Conservation (phyloP, 1,284 basidiomycete species). For the Thecaphora thlaspeos region DNA sequence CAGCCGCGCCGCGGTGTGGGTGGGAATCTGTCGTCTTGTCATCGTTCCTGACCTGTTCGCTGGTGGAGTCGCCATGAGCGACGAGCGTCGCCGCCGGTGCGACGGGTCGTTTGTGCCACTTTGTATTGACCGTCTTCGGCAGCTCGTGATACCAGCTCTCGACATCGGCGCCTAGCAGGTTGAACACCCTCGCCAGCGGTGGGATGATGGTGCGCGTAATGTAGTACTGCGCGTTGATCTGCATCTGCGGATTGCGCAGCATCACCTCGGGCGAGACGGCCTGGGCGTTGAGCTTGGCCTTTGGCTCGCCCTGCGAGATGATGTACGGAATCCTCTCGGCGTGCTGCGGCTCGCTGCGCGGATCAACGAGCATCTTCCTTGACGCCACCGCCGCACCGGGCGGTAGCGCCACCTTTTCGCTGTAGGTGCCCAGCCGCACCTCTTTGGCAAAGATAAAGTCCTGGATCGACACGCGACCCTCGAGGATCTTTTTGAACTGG, state of each 20-base stretch:
- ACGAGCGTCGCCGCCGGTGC: conserved; percentile 4
- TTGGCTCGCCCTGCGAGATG: conserved; percentile 70
- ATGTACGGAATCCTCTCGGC: conserved; percentile 92
- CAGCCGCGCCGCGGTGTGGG: neutral
- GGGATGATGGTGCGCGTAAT: conserved; percentile 84
- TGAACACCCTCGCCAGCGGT: conserved; percentile 85
- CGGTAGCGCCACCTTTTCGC: conserved; percentile 79
- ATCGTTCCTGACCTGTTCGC: neutral
- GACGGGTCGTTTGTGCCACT: conserved; percentile 17
- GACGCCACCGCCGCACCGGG: conserved; percentile 87
- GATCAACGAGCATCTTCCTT: conserved; percentile 72
- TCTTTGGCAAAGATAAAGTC: conserved; percentile 95
- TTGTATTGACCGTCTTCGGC: conserved; percentile 61
- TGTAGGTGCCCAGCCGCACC: conserved; percentile 72
- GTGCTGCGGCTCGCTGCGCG: conserved; percentile 80
- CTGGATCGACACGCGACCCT: conserved; percentile 75
- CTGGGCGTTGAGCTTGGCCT: conserved; percentile 74
- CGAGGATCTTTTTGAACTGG: conserved; percentile 81
- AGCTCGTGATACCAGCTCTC: conserved; percentile 84
- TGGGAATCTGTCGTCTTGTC: neutral
- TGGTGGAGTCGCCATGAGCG: conserved; percentile 10
- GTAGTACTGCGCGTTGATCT: conserved; percentile 84
- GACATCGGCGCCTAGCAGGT: conserved; percentile 85
- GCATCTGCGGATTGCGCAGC: conserved; percentile 69
- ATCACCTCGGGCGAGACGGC: conserved; percentile 78